phyloP scores from a whole-genome alignment of 2,329 filamentous ascomycete species.

The Penicillium sp. region DNA sequence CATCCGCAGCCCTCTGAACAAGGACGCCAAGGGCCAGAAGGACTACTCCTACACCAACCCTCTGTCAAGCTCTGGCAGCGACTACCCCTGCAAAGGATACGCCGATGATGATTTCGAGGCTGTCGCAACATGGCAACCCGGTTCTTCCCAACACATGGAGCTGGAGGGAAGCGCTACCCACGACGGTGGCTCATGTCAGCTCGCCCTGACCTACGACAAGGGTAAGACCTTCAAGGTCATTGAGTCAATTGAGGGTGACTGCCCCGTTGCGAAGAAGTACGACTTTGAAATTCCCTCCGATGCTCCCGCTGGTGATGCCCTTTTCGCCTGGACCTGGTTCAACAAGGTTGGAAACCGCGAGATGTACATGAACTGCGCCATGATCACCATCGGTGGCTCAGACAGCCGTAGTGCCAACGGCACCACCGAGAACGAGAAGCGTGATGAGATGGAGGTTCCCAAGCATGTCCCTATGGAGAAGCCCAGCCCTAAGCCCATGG shows the following conservation, averaged over 20 bases:
- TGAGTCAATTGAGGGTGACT: constrained; percentile 63
- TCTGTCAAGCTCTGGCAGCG: constrained; percentile 57
- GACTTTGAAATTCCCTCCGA: constrained; percentile 68
- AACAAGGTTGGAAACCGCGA: constrained; percentile 77
- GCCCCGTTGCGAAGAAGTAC: constrained; percentile 56
- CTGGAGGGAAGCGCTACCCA: constrained; percentile 66
- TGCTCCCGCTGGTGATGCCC: constrained; percentile 60
- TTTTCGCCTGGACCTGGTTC: constrained; percentile 78
- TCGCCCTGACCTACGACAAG: constrained; percentile 72
- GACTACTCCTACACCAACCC: constrained; percentile 76
- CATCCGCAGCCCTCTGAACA: constrained; percentile 54
- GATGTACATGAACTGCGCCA: constrained; percentile 86
- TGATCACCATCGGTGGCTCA: constrained; percentile 59
- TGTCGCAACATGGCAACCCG: constrained; percentile 64
- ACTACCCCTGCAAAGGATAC: constrained; percentile 78
- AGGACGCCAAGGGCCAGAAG: constrained; percentile 49
- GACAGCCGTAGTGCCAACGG: neutral
- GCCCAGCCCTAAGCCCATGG: neutral
- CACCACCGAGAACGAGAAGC: constrained; percentile 1
- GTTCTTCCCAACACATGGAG: constrained; percentile 64
- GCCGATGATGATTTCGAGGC: constrained; percentile 54
- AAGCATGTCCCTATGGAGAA: constrained; percentile 1
- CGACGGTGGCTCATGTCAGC: constrained; percentile 74
- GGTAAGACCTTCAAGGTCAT: constrained; percentile 71
- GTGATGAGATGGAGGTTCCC: neutral